phyloP scores from a whole-genome alignment of 164 flowering plant species.

The Stephania japonica region DNA sequence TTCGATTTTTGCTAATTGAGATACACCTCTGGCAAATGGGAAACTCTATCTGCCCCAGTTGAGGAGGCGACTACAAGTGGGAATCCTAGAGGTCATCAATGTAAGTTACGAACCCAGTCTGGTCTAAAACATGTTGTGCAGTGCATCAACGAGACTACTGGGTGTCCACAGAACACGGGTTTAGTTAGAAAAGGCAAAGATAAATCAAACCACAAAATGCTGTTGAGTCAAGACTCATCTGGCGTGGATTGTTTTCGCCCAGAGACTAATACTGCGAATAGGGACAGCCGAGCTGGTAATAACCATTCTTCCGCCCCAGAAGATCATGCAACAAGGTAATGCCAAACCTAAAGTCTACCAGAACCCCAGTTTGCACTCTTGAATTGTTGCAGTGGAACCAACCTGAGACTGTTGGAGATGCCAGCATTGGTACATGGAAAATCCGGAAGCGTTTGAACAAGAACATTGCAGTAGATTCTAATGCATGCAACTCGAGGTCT shows the following conservation, averaged over 20 bases:
- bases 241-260: slow-evolving; percentile 11
- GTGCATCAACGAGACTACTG: slow-evolving; percentile 6
- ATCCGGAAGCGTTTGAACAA: slow-evolving; percentile 32
- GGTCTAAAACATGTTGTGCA: neutral
- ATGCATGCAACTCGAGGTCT: slow-evolving; percentile 8
- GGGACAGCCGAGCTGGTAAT: slow-evolving; percentile 4
- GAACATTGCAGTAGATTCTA: slow-evolving; percentile 15
- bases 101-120: slow-evolving; percentile 5
- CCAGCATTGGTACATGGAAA: slow-evolving; percentile 19
- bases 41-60: slow-evolving; percentile 1
- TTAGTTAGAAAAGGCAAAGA: slow-evolving; percentile 20
- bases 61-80: slow-evolving; percentile 16
- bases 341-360: slow-evolving; percentile 7
- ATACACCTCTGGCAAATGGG: slow-evolving; percentile 12
- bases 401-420: neutral
- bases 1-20: neutral
- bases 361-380: slow-evolving; percentile 2
- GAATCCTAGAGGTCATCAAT: slow-evolving; percentile 16
- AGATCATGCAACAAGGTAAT: slow-evolving; percentile 26
- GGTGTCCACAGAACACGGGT: slow-evolving; percentile 11
- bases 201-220: slow-evolving; percentile 8
- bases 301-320: slow-evolving; percentile 19
- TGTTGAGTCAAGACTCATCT: slow-evolving; percentile 27
- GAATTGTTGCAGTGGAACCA: slow-evolving; percentile 16
- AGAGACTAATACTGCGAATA: slow-evolving; percentile 11